Evolutionary conservation across 768 basidiomycete species (phyloP).

Genomic region (Termitomyces eurrhizus): DNA sequence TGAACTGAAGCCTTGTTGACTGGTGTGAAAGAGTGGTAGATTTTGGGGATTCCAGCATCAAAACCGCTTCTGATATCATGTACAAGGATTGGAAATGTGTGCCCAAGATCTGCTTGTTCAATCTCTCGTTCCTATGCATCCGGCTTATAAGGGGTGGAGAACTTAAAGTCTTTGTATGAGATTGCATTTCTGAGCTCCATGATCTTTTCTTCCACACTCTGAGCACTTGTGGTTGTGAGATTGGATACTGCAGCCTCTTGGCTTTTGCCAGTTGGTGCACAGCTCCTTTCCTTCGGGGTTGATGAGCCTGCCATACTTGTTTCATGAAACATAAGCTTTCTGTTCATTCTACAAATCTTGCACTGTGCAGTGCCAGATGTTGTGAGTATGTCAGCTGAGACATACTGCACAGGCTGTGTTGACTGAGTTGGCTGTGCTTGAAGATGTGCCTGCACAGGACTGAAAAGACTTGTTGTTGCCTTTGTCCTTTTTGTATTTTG

Average conservation of each 20-base stretch:
- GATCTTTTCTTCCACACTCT: neutral
- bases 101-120: neutral
- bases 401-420: neutral
- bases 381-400: neutral
- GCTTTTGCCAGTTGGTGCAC: too few relatives aligned
- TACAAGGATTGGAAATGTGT: accelerated
- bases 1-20: neutral
- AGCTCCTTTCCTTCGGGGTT: too few relatives aligned
- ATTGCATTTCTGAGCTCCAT: neutral
- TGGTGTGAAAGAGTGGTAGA: neutral
- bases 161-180: neutral
- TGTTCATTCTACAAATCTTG: neutral
- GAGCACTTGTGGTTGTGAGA: too few relatives aligned
- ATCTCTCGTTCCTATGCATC: neutral
- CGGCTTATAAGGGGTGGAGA: neutral
- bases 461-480: too few relatives aligned
- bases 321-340: neutral
- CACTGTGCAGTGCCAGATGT: neutral
- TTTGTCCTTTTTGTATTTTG: too few relatives aligned
- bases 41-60: neutral
- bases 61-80: neutral
- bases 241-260: too few relatives aligned
- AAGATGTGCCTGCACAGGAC: too few relatives aligned
- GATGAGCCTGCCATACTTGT: neutral
- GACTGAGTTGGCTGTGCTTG: too few relatives aligned